These are phyloP conservation scores for Trichoderma afroharzianum DNA, from an alignment of 2,329 filamentous ascomycete genomes.

Conservation along the genomic window DNA sequence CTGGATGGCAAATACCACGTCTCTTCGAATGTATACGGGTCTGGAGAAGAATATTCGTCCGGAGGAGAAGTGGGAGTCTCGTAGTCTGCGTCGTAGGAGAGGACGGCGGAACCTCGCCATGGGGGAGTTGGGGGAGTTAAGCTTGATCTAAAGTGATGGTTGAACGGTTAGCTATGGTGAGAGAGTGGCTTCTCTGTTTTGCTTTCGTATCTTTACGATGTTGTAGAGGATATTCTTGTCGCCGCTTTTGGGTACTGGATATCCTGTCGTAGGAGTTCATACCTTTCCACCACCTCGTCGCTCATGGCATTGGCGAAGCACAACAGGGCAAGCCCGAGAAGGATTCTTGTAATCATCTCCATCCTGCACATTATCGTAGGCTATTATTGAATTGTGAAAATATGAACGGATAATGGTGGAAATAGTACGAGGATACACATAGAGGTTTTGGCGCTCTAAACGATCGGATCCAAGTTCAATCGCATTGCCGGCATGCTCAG, in stretches of 20 bases:
- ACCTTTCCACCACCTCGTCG: background rate
- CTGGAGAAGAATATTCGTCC: background rate
- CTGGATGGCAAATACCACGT: background rate
- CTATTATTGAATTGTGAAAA: background rate
- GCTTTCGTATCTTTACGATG: background rate
- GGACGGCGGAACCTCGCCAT: background rate
- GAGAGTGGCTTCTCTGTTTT: background rate
- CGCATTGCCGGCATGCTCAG: background rate
- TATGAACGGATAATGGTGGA: background rate
- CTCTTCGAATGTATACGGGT: background rate
- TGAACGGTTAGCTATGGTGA: background rate
- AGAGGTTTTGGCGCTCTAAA: background rate
- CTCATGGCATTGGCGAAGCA: background rate
- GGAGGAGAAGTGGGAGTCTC: background rate
- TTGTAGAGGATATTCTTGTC: background rate
- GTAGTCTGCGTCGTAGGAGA: background rate
- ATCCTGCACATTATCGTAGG: background rate
- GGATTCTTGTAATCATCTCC: background rate
- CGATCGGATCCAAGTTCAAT: background rate
- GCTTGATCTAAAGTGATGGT: background rate
- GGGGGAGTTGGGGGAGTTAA: background rate
- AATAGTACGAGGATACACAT: background rate
- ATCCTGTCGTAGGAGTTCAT: background rate
- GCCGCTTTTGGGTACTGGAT: background rate
- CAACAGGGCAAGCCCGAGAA: constrained; percentile 1